Evolutionary conservation across 129 eudicot genomes (phyloP).

Genomic region (Erigeron canadensis): DNA sequence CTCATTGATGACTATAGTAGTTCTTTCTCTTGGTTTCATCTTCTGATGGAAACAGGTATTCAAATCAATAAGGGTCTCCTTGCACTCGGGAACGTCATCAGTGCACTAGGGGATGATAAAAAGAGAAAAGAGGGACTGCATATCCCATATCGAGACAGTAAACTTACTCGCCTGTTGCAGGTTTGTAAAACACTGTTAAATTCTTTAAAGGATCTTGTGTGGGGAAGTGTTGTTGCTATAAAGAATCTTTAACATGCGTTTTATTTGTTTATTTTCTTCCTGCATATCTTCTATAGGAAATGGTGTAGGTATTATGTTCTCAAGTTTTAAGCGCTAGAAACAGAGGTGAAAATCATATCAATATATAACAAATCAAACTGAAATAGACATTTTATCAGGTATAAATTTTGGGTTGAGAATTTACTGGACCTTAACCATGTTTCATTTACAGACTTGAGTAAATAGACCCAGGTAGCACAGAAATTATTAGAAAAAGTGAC

Average conservation of each 20-base stretch:
- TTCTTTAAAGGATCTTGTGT: neutral
- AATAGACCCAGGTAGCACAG: no score
- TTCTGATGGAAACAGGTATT: conserved; percentile 58
- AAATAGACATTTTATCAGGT: no score
- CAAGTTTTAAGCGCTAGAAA: conserved; percentile 8
- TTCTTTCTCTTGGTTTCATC: conserved; percentile 14
- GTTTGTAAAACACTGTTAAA: conserved; percentile 37
- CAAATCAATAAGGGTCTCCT: conserved; percentile 99
- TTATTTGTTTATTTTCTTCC: neutral
- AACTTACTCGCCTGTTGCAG: conserved; percentile 96
- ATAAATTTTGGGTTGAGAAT: no score
- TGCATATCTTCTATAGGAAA: conserved; percentile 4
- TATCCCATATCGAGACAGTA: conserved; percentile 97
- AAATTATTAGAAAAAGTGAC: no score
- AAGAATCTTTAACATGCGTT: conserved; percentile 10
- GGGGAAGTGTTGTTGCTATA: conserved; percentile 2
- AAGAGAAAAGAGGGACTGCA: conserved; percentile 91
- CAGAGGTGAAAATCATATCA: no score
- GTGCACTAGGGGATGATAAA: conserved; percentile 98
- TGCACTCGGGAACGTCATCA: conserved; percentile 95
- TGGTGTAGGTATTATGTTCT: conserved; percentile 15
- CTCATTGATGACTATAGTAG: conserved; percentile 21
- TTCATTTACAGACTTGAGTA: no score
- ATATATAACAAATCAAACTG: no score
- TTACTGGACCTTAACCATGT: no score